A percentile compares a stretch with the other conserved stretches of the same genome.
Conservation (phyloP, 345 rosid species). For the Melastoma malabathricum region DNA sequence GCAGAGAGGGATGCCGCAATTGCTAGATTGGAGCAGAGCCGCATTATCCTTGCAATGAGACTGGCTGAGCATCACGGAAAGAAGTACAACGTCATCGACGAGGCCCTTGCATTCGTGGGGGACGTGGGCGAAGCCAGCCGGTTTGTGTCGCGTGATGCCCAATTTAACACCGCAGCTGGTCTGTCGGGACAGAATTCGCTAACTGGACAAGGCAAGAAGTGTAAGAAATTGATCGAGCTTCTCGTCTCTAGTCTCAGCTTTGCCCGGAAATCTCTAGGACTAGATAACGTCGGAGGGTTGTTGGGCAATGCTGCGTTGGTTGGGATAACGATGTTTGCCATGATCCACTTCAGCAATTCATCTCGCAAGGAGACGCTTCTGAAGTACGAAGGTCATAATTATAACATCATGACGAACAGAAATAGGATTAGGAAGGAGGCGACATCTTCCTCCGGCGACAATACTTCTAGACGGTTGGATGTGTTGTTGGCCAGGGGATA, state of each 20-base stretch:
- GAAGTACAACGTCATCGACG: constrained; percentile 75
- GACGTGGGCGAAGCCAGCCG: constrained; percentile 36
- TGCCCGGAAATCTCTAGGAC: constrained; percentile 42
- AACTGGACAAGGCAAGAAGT: constrained; percentile 12
- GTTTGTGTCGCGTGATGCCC: constrained; percentile 48
- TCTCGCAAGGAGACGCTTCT: constrained; percentile 24
- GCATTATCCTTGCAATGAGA: constrained; percentile 76
- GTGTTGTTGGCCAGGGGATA: constrained; percentile 73
- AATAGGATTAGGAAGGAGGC: constrained; percentile 24
- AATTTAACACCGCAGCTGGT: constrained; percentile 23
- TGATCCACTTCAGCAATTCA: constrained; percentile 56
- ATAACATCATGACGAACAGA: constrained; percentile 9
- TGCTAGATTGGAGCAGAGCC: constrained; percentile 79
- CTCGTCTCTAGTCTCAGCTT: constrained; percentile 45
- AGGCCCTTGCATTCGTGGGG: constrained; percentile 77
- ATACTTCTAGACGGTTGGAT: constrained; percentile 37
- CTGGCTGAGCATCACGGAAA: constrained; percentile 76
- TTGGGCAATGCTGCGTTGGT: constrained; percentile 74
- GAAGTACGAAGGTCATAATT: constrained; percentile 24
- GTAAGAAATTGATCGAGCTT: constrained; percentile 27
- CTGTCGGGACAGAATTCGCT: constrained; percentile 20
- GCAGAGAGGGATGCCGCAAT: constrained; percentile 86
- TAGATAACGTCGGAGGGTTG: constrained; percentile 49
- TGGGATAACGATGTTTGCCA: constrained; percentile 60
- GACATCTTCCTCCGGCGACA: constrained; percentile 20